Evolutionary conservation across 2,329 filamentous ascomycete genomes (phyloP).

Genomic region (Didymella pomorum): DNA sequence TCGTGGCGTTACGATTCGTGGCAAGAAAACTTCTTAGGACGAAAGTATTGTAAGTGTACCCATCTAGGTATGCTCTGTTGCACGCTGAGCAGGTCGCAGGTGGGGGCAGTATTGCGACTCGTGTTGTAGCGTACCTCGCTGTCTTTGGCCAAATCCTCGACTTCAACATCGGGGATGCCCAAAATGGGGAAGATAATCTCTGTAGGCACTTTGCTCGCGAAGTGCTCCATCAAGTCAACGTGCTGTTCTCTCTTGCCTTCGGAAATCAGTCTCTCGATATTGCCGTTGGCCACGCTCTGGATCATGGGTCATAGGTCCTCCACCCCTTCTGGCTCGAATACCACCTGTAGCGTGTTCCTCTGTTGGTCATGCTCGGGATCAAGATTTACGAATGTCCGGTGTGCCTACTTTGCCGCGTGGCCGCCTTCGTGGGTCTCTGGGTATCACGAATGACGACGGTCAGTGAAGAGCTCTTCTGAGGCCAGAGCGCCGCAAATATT

Average conservation of each 20-base stretch:
- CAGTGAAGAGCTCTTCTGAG: neutral
- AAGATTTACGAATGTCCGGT: neutral
- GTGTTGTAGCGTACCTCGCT: neutral
- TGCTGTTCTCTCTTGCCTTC: neutral
- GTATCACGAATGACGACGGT: neutral
- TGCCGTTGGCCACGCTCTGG: neutral
- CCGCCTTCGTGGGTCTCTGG: neutral
- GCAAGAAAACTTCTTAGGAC: no score
- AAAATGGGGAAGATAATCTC: neutral
- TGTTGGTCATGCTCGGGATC: neutral
- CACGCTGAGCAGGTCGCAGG: no score
- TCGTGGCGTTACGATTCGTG: no score
- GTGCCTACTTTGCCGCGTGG: neutral
- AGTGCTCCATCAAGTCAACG: neutral
- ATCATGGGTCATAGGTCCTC: neutral
- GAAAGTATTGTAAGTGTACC: no score
- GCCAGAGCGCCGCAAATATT: neutral
- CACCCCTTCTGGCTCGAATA: neutral
- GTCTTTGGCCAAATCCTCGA: neutral
- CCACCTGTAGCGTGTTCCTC: neutral
- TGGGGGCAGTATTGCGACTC: neutral
- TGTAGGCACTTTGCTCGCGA: neutral
- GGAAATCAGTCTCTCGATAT: neutral
- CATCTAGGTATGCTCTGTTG: no score
- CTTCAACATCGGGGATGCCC: neutral